Evolutionary conservation across 768 basidiomycete genomes (phyloP).

Genomic region (Termitomyces titanicus): DNA sequence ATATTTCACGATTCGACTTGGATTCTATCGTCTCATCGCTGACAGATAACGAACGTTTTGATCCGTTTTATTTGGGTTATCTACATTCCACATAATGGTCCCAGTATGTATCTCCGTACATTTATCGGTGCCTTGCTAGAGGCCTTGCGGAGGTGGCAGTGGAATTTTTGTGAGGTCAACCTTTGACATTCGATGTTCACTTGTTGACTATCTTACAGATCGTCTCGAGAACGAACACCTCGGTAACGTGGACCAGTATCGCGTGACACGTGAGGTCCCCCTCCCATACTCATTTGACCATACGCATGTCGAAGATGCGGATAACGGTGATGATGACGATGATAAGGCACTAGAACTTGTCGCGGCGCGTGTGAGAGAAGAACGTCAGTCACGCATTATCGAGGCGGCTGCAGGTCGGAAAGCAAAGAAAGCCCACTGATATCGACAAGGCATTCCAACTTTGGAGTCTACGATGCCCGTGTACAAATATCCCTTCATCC

Average conservation of each 20-base stretch:
- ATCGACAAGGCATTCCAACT: too few species aligned
- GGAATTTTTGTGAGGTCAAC: constrained; percentile 82
- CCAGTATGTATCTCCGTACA: constrained; percentile 48
- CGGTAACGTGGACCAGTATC: constrained; percentile 91
- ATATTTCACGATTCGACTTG: neutral
- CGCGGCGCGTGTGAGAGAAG: neutral
- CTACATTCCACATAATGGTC: constrained; percentile 58
- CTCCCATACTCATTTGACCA: constrained; percentile 72
- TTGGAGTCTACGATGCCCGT: too few species aligned
- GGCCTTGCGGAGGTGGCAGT: constrained; percentile 76
- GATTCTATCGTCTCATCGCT: neutral
- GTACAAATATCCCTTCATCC: too few species aligned
- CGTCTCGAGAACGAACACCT: constrained; percentile 90
- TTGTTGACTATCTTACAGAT: constrained; percentile 32
- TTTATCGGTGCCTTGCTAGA: constrained; percentile 75
- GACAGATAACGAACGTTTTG: constrained; percentile 66
- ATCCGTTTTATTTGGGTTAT: constrained; percentile 82
- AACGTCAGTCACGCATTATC: neutral
- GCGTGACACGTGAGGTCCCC: constrained; percentile 81
- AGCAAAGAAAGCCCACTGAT: neutral
- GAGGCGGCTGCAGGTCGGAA: neutral
- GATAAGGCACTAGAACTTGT: constrained; percentile 8
- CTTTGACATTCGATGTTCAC: neutral
- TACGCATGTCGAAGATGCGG: constrained; percentile 41
- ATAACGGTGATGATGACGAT: constrained; percentile 35